Percentiles rank a stretch among this genome's conserved stretches.
Evolutionary conservation across 2,329 filamentous ascomycete species (phyloP).

Genomic region (Fusarium robinianum): DNA sequence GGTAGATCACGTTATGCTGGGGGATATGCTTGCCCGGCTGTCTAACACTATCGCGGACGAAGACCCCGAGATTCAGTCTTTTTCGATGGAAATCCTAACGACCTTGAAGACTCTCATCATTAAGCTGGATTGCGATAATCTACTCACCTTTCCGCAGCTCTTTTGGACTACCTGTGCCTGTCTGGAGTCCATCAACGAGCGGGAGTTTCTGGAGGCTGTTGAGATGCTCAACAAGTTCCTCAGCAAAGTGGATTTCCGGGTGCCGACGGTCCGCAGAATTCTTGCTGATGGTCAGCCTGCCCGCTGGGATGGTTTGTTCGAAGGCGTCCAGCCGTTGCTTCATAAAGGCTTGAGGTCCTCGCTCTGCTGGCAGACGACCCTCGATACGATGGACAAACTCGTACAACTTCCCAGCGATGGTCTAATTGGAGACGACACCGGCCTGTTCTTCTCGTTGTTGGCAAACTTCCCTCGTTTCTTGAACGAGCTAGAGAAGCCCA

Average conservation of each 20-base stretch:
- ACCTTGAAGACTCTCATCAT: conserved; percentile 90
- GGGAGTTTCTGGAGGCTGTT: conserved; percentile 88
- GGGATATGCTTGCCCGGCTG: conserved; percentile 91
- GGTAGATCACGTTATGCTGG: conserved; percentile 90
- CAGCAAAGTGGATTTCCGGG: conserved; percentile 78
- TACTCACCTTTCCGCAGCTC: conserved; percentile 89
- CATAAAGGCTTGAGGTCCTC: conserved; percentile 94
- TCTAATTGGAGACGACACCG: conserved; percentile 79
- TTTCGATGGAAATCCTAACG: conserved; percentile 96
- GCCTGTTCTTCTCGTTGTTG: conserved; percentile 82
- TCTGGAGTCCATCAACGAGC: conserved; percentile 93
- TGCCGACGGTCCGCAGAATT: conserved; percentile 68
- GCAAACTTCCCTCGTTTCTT: conserved; percentile 91
- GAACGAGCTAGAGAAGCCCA: conserved; percentile 71
- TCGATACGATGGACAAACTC: conserved; percentile 78
- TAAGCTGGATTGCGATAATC: conserved; percentile 76
- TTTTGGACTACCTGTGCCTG: conserved; percentile 99
- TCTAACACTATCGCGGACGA: conserved; percentile 98
- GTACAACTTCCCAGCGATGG: conserved; percentile 77
- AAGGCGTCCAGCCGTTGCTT: conserved; percentile 81
- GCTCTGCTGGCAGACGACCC: conserved; percentile 74
- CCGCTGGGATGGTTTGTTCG: conserved; percentile 87
- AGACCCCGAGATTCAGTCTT: conserved; percentile 90
- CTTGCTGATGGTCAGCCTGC: conserved; percentile 79
- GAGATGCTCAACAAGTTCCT: conserved; percentile 90